A percentile compares a stretch with the other conserved stretches of the same genome.
These are phyloP conservation scores for Pyrus betulifolia DNA, from an alignment of 306 rosid genomes.

Conservation along the genomic window DNA sequence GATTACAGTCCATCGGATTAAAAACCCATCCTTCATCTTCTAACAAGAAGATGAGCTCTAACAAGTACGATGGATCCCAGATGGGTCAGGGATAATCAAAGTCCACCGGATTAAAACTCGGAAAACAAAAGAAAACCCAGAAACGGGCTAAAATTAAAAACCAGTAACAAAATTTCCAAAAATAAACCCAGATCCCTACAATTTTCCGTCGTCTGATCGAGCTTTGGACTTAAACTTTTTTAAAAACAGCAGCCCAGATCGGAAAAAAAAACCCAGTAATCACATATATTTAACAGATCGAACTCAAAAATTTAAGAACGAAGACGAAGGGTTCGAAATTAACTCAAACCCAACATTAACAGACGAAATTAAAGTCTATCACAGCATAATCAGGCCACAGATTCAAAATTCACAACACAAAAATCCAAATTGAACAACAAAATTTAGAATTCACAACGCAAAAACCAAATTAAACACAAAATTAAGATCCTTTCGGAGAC, in stretches of 20 bases:
- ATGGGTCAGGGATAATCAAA: constrained; percentile 5
- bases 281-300: neutral
- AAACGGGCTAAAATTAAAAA: neutral
- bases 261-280: neutral
- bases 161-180: neutral
- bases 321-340: neutral
- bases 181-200: constrained; percentile 7
- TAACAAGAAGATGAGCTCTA: constrained; percentile 9
- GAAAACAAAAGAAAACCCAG: neutral
- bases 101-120: neutral
- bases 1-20: constrained; percentile 9
- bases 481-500: neutral
- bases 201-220: neutral
- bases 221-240: constrained; percentile 10
- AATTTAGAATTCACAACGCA: neutral
- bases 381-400: neutral
- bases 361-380: neutral
- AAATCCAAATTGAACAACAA: neutral
- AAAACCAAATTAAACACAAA: neutral
- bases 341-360: neutral
- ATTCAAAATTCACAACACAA: neutral
- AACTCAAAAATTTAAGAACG: neutral
- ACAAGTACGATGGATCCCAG: constrained; percentile 12
- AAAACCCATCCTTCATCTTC: neutral
- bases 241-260: constrained; percentile 28